phyloP scores from a whole-genome alignment of 2,329 filamentous ascomycete genomes.

The Huntiella savannae region DNA sequence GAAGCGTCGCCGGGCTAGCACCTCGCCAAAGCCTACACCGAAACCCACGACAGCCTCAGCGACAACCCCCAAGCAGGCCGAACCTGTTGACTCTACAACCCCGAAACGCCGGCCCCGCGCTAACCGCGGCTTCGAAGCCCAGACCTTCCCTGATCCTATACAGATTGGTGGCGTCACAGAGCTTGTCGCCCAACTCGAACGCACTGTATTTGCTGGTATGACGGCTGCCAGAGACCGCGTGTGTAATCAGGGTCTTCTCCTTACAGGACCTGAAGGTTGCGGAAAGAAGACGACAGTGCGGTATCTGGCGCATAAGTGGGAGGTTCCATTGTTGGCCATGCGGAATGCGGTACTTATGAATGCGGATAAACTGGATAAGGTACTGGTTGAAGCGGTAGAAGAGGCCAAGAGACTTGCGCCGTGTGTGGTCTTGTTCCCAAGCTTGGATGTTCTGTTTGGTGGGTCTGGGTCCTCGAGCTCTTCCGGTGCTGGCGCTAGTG shows the following conservation, averaged over 20 bases:
- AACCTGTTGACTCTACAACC: slow-evolving; percentile 11
- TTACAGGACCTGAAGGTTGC: slow-evolving; percentile 64
- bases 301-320: slow-evolving; percentile 51
- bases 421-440: slow-evolving; percentile 78
- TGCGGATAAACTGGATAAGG: slow-evolving; percentile 22
- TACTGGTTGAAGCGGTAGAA: slow-evolving; percentile 27
- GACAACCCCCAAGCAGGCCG: neutral
- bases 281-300: slow-evolving; percentile 65
- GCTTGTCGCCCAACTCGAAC: slow-evolving; percentile 10
- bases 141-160: slow-evolving; percentile 14
- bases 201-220: slow-evolving; percentile 9
- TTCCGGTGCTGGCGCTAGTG: slow-evolving; percentile 31
- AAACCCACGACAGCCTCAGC: neutral
- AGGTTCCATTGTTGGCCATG: slow-evolving; percentile 51
- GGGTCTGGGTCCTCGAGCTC: neutral
- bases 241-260: slow-evolving; percentile 35
- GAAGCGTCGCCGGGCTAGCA: slow-evolving; percentile 16
- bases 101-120: slow-evolving; percentile 18
- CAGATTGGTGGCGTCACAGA: slow-evolving; percentile 18
- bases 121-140: slow-evolving; percentile 17
- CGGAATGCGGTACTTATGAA: slow-evolving; percentile 19
- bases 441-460: slow-evolving; percentile 45
- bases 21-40: slow-evolving; percentile 11
- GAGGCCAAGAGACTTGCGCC: slow-evolving; percentile 73
- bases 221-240: slow-evolving; percentile 3